Percentiles rank a stretch among this genome's conserved stretches.
phyloP scores from a whole-genome alignment of 306 rosid genomes.

The Sesbania bispinosa region DNA sequence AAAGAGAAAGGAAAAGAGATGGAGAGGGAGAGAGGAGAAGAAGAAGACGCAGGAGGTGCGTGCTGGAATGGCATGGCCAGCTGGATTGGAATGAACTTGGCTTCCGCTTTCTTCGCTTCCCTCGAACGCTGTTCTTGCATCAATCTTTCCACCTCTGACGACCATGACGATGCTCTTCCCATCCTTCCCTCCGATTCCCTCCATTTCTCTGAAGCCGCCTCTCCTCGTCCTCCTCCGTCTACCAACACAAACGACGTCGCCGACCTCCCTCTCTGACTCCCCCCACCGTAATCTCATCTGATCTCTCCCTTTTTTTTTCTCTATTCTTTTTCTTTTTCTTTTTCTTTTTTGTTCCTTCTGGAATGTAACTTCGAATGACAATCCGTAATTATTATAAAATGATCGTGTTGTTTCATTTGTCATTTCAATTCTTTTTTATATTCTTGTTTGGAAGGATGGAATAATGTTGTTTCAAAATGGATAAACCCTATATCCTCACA shows the following conservation, averaged over 20 bases:
- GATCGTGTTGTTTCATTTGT: too few species aligned
- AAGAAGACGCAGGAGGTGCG: slow-evolving; percentile 30
- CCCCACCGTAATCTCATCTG: not conserved
- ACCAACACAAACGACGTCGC: slow-evolving; percentile 34
- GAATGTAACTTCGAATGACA: not conserved
- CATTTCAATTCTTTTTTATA: too few species aligned
- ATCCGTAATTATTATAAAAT: not conserved
- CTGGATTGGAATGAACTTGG: slow-evolving; percentile 51
- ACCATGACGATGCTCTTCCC: slow-evolving; percentile 17
- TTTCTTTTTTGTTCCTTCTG: not conserved
- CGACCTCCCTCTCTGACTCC: slow-evolving; percentile 42
- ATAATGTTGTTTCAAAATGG: too few species aligned
- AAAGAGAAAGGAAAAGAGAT: not conserved
- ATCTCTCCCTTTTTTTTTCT: not conserved
- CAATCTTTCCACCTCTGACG: slow-evolving; percentile 55
- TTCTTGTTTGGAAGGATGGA: too few species aligned
- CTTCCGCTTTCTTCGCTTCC: slow-evolving; percentile 64
- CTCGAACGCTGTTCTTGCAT: slow-evolving; percentile 65
- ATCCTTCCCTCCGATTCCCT: slow-evolving; percentile 20
- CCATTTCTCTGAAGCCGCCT: slow-evolving; percentile 19
- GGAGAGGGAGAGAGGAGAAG: not conserved
- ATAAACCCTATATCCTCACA: too few species aligned
- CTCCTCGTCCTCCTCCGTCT: slow-evolving; percentile 5
- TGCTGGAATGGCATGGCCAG: slow-evolving; percentile 44
- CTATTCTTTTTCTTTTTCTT: not conserved